Evolutionary conservation across 139 green algal species (phyloP).

Genomic region (Pseudopediastrum boryanum): DNA sequence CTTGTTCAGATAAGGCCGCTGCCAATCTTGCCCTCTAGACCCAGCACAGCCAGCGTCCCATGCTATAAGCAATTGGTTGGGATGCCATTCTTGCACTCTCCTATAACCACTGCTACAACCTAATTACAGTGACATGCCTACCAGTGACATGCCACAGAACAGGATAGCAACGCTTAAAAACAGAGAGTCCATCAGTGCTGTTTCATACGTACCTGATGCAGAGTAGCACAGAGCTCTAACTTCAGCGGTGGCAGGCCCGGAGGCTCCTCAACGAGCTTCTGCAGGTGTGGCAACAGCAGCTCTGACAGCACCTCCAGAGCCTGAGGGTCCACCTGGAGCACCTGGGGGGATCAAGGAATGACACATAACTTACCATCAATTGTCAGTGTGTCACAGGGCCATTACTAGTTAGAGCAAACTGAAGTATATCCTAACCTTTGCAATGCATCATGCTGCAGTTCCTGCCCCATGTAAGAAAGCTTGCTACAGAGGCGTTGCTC

Average conservation of each 20-base stretch:
- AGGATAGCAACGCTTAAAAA: too few relatives aligned
- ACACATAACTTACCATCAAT: not conserved
- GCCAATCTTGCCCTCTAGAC: not conserved
- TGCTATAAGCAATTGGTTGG: too few relatives aligned
- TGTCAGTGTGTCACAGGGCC: not conserved
- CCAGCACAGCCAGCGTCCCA: not conserved
- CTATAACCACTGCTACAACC: too few relatives aligned
- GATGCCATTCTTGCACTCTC: too few relatives aligned
- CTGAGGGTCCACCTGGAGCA: constrained; percentile 6
- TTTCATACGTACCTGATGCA: constrained; percentile 28
- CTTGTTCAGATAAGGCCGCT: not conserved
- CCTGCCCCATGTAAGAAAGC: too few relatives aligned
- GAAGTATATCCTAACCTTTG: too few relatives aligned
- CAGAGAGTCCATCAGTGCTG: too few relatives aligned
- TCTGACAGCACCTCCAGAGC: constrained; percentile 51
- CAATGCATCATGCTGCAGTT: too few relatives aligned
- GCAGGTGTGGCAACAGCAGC: constrained; percentile 57
- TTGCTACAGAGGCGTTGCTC: not conserved
- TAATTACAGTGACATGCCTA: too few relatives aligned
- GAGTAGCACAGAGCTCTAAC: constrained; percentile 32
- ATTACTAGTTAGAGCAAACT: too few relatives aligned
- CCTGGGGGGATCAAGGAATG: constrained; percentile 7
- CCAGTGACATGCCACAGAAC: too few relatives aligned
- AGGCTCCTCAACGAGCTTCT: constrained; percentile 25
- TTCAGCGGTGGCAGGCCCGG: constrained; percentile 46